Evolutionary conservation across 495 filamentous ascomycete genomes (phyloP).

Genomic region (Tricharina praecox): DNA sequence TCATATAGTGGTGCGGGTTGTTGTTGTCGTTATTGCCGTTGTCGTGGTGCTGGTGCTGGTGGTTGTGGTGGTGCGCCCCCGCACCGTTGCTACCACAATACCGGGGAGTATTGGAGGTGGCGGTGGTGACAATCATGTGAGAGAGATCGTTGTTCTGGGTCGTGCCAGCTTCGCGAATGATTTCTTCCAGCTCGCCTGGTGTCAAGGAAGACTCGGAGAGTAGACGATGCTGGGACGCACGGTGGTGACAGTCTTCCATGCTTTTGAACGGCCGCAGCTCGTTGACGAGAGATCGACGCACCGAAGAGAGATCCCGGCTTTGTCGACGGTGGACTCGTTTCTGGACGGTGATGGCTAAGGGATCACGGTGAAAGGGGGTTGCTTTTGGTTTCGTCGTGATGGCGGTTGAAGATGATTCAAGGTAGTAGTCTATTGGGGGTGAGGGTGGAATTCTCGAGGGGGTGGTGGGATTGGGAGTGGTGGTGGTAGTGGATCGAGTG

Average conservation of each 20-base stretch:
- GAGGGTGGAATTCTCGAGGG: not conserved
- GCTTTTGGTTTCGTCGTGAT: no score
- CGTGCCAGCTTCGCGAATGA: not conserved
- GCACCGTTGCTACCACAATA: not conserved
- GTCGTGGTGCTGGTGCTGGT: not conserved
- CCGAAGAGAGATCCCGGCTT: not conserved
- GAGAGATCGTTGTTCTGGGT: not conserved
- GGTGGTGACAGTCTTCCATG: slow-evolving; percentile 1
- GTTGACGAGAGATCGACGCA: not conserved
- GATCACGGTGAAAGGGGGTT: no score
- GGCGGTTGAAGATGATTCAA: no score
- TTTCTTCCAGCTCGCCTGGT: not conserved
- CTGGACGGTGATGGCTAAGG: no score
- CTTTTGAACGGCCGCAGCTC: slow-evolving; percentile 4
- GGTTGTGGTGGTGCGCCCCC: not conserved
- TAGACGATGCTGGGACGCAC: not conserved
- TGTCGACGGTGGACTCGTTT: slow-evolving; percentile 1
- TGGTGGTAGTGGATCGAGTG: not conserved
- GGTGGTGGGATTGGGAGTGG: not conserved
- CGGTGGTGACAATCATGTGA: not conserved
- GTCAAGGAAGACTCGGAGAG: not conserved
- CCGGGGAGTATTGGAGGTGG: not conserved
- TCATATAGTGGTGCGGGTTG: not conserved
- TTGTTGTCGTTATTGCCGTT: not conserved
- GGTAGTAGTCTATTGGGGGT: no score